Evolutionary conservation across 257 asterid genomes (phyloP).

Genomic region (Verbena officinalis): DNA sequence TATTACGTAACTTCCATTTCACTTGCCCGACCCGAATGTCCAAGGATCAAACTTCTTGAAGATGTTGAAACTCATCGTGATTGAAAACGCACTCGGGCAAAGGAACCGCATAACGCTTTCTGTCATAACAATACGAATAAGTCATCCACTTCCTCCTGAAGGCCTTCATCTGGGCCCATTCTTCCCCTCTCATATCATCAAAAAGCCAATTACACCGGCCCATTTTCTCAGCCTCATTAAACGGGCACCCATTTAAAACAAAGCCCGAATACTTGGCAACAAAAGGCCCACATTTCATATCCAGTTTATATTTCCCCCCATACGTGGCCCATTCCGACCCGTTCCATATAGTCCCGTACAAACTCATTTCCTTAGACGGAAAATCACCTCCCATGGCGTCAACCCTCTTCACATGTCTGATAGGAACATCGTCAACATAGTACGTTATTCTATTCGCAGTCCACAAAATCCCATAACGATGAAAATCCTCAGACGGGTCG

Average conservation of each 20-base stretch:
- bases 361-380: slow-evolving; percentile 47
- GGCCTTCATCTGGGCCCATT: slow-evolving; percentile 27
- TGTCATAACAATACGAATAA: slow-evolving; percentile 46
- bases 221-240: background rate
- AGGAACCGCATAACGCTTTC: slow-evolving; percentile 32
- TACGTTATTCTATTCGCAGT: slow-evolving; percentile 30
- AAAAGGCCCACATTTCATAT: slow-evolving; percentile 40
- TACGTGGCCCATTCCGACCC: slow-evolving; percentile 55
- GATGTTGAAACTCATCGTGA: slow-evolving; percentile 31
- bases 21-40: slow-evolving; percentile 26
- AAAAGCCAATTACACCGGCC: background rate
- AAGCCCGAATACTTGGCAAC: slow-evolving; percentile 39
- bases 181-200: slow-evolving; percentile 12
- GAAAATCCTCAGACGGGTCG: slow-evolving; percentile 47
- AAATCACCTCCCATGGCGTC: slow-evolving; percentile 38
- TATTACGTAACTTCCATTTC: background rate
- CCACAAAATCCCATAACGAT: slow-evolving; percentile 44
- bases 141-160: slow-evolving; percentile 41
- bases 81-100: slow-evolving; percentile 48
- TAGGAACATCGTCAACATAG: slow-evolving; percentile 46
- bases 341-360: slow-evolving; percentile 53
- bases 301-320: slow-evolving; percentile 39
- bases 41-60: slow-evolving; percentile 38
- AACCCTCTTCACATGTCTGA: slow-evolving; percentile 38
- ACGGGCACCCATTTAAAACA: slow-evolving; percentile 37